Evolutionary conservation across 2,329 filamentous ascomycete genomes (phyloP), one percentile per base, ranked within the genome.

Genomic region (Alternaria arbusti): DNA sequence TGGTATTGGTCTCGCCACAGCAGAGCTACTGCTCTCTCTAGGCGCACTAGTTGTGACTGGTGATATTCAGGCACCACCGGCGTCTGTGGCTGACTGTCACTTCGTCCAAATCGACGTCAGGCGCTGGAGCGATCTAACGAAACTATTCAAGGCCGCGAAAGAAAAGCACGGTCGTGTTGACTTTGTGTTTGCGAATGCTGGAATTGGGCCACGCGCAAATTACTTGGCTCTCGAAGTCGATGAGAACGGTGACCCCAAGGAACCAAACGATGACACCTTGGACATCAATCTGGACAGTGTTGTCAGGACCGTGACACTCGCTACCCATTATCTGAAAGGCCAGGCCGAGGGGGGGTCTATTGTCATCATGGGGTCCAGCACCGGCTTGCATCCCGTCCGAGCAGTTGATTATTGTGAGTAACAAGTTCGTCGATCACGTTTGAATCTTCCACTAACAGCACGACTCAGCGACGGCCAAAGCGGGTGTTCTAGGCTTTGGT

Each of bases 1-100:
- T 7, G 87, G 87, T 40, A 89, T 89, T 57, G 87, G 87, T 43
- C 81, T 87, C 22, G 85, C 85, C 44, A 87, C 87, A 3, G 81
- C 83, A 12, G 72, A 83, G 6, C 78, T 86, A 5, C 82, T 88
- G 17, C 79, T 88, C 3, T 79, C 82, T 2, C 73, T 84, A 1
- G 86, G 86, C 36, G 87, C 86, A 26, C 80, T 77, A n/a, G 86
- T 89, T 13, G 79, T 89, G 61, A 84, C 81, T 43, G 86, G 81
- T 25, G 88, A 90, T 69, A 69, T 88, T 47, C 82, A 84, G 44
- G 74, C 82, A 10, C 78, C 80, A 1, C 68, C 68, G 15, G 44
- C 60, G 10, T 12, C 57, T 9, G 57, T 52, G 22, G 36, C 61
- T 28, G 49, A 64, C 65, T 78, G 73, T 82, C 52, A 60, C 26